phyloP scores from a whole-genome alignment of 148 eudicot genomes.

The Vaccinium macrocarpon region DNA sequence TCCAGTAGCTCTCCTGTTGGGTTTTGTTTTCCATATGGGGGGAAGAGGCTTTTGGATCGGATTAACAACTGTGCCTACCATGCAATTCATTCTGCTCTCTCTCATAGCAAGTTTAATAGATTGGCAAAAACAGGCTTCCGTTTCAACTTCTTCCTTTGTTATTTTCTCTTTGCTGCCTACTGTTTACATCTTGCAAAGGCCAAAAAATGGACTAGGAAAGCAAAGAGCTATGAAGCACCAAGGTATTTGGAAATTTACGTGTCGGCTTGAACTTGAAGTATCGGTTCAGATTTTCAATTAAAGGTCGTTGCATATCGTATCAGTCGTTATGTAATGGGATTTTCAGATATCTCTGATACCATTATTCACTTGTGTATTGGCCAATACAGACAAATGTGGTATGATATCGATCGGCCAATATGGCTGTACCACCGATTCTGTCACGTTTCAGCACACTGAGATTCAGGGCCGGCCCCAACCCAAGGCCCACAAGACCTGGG shows the following conservation, averaged over 20 bases:
- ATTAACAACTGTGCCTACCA: slow-evolving; percentile 25
- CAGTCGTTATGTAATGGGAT: no score
- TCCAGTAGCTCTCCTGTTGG: slow-evolving; percentile 30
- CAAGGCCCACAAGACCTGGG: no score
- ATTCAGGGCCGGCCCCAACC: no score
- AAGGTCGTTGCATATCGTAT: no score
- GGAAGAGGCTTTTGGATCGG: slow-evolving; percentile 50
- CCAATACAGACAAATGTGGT: no score
- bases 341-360: no score
- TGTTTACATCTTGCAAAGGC: no score
- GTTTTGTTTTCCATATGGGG: slow-evolving; percentile 27
- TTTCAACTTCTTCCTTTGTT: neutral
- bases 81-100: slow-evolving; percentile 28
- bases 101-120: slow-evolving; percentile 22
- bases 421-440: no score
- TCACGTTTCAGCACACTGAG: no score
- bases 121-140: slow-evolving; percentile 37
- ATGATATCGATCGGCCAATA: no score
- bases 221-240: neutral
- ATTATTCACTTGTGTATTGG: no score
- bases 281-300: neutral
- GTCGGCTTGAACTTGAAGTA: neutral
- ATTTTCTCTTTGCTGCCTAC: neutral
- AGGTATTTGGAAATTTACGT: neutral
- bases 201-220: no score